phyloP scores from a whole-genome alignment of 768 basidiomycete species.

The Tricholoma saponaceum region DNA sequence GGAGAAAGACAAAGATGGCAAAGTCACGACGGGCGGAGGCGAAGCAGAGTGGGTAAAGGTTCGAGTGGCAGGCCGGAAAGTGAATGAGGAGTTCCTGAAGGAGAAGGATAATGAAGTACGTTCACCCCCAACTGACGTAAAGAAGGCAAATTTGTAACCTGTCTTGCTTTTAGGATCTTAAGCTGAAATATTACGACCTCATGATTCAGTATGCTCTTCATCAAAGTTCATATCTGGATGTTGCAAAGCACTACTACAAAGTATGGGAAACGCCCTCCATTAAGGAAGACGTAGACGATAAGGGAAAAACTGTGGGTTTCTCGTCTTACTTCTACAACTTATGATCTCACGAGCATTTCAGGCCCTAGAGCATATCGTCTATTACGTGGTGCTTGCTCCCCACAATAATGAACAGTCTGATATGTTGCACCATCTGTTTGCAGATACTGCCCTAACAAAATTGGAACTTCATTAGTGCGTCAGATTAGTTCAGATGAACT shows the following conservation, averaged over 20 bases:
- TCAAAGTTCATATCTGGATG: constrained; percentile 82
- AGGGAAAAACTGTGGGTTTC: constrained; percentile 59
- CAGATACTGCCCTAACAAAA: constrained; percentile 74
- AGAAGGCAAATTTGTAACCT: constrained; percentile 4
- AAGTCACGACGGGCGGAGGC: constrained; percentile 62
- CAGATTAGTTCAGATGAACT: not conserved
- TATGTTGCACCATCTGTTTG: constrained; percentile 86
- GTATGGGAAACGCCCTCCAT: constrained; percentile 97
- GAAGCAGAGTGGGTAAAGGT: constrained; percentile 94
- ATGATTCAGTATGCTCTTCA: constrained; percentile 95
- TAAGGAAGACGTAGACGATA: constrained; percentile 72
- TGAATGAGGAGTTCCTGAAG: constrained; percentile 91
- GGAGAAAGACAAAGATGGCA: constrained; percentile 59
- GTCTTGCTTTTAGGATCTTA: constrained; percentile 67
- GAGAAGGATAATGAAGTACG: constrained; percentile 83
- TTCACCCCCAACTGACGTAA: not conserved
- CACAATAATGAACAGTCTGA: constrained; percentile 98
- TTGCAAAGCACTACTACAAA: constrained; percentile 92
- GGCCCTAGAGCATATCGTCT: constrained; percentile 93
- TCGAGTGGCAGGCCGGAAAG: constrained; percentile 85
- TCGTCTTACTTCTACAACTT: not conserved
- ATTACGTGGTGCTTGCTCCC: constrained; percentile 89
- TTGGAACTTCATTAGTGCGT: constrained; percentile 82
- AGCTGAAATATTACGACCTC: constrained; percentile 92
- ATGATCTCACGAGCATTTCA: constrained; percentile 25